phyloP scores from a whole-genome alignment of 2,329 filamentous ascomycete genomes.

The Alternaria atra region DNA sequence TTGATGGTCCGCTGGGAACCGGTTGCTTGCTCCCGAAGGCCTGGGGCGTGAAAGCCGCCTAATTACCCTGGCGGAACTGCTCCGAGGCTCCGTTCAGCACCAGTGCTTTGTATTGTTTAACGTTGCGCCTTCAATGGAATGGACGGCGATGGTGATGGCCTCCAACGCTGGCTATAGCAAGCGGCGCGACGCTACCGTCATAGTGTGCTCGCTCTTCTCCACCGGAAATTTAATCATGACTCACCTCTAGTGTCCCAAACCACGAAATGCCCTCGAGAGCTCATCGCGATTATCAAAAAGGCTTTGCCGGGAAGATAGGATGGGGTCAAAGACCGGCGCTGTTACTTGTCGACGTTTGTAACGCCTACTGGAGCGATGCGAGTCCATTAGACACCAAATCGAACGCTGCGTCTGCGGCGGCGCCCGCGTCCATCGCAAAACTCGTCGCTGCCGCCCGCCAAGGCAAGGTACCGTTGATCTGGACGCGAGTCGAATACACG shows the following conservation, averaged over 20 bases:
- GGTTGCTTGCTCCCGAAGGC: conserved; percentile 34
- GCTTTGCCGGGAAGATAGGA: conserved; percentile 55
- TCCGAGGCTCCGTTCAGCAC: conserved; percentile 28
- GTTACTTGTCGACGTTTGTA: conserved; percentile 59
- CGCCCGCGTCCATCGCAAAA: conserved; percentile 52
- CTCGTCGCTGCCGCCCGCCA: conserved; percentile 55
- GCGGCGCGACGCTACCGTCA: conserved; percentile 12
- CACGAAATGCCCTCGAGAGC: conserved; percentile 29
- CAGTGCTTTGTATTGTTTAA: conserved; percentile 2
- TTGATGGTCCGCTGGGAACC: conserved; percentile 37
- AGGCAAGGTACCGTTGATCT: conserved; percentile 53
- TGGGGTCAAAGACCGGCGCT: conserved; percentile 57
- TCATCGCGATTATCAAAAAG: conserved; percentile 19
- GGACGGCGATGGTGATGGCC: conserved; percentile 11
- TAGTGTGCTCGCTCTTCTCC: conserved; percentile 10
- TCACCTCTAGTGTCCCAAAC: conserved; percentile 14
- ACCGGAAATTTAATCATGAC: conserved; percentile 9
- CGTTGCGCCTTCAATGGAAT: conserved; percentile 11
- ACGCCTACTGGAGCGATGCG: conserved; percentile 56
- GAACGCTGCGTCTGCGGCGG: conserved; percentile 48
- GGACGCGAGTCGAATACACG: conserved; percentile 57
- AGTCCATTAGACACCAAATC: conserved; percentile 55
- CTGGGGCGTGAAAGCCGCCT: conserved; percentile 26
- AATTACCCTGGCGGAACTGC: conserved; percentile 18
- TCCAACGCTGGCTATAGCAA: conserved; percentile 4